These are phyloP conservation scores for Fusarium sp. DNA, from an alignment of 2,329 filamentous ascomycete species.

Conservation along the genomic window DNA sequence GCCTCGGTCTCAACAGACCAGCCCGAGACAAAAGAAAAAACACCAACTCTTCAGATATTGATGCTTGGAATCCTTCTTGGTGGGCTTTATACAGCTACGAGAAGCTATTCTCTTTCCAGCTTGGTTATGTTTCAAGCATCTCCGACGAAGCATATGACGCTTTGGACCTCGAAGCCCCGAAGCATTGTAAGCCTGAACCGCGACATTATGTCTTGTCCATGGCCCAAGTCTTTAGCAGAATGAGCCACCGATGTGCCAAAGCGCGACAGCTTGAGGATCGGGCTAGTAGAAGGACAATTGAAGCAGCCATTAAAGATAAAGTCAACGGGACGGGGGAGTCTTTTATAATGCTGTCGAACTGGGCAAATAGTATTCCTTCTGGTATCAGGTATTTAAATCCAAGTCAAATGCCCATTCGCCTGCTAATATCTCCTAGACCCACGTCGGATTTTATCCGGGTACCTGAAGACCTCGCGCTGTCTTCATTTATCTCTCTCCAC, in stretches of 20 bases:
- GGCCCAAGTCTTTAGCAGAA: slow-evolving; percentile 1
- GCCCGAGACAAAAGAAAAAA: background rate
- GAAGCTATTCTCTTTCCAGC: slow-evolving; percentile 3
- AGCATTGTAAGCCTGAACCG: accelerated
- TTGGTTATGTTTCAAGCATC: background rate
- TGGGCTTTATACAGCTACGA: slow-evolving; percentile 20
- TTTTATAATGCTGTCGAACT: background rate
- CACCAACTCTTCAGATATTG: accelerated
- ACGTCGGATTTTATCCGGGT: background rate
- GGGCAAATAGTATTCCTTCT: background rate
- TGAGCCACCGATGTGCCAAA: slow-evolving; percentile 8
- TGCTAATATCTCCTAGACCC: background rate
- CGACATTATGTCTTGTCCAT: background rate
- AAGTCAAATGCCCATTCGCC: accelerated
- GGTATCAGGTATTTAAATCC: background rate
- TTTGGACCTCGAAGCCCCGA: accelerated
- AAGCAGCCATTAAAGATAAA: slow-evolving; percentile 9
- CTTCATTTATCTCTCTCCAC: slow-evolving; percentile 5
- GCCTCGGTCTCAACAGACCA: accelerated
- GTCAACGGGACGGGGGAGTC: slow-evolving; percentile 5
- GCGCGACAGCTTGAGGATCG: slow-evolving; percentile 12
- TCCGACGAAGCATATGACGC: slow-evolving; percentile 1
- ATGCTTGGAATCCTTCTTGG: slow-evolving; percentile 1
- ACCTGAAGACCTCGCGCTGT: background rate
- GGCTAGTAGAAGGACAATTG: background rate